A percentile compares a stretch with the other conserved stretches of the same genome.
Evolutionary conservation across 2,329 filamentous ascomycete genomes (phyloP).

Genomic region (Phaeosphaeriaceae sp.): DNA sequence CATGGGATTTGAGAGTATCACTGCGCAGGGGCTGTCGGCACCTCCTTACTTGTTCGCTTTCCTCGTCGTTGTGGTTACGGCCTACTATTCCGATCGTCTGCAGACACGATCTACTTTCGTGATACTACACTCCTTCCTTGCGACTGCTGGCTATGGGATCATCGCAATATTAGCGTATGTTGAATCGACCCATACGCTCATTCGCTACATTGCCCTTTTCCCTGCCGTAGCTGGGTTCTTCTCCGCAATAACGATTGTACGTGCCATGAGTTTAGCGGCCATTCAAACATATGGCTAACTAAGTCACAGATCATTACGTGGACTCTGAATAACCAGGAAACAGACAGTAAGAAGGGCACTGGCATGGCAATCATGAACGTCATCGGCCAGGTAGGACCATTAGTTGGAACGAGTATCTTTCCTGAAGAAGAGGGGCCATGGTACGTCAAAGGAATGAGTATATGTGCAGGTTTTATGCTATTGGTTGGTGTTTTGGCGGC

Average conservation of each 20-base stretch:
- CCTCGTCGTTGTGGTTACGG: constrained; percentile 71
- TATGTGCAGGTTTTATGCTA: constrained; percentile 59
- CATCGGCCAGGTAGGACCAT: constrained; percentile 79
- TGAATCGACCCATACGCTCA: constrained; percentile 21
- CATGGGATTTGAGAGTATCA: constrained; percentile 73
- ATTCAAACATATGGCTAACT: too few relatives aligned
- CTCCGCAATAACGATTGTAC: constrained; percentile 73
- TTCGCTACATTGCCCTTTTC: constrained; percentile 77
- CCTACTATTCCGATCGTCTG: constrained; percentile 72
- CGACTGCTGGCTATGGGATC: constrained; percentile 64
- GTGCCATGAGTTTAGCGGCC: too few relatives aligned
- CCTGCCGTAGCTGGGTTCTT: constrained; percentile 85
- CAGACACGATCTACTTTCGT: constrained; percentile 70
- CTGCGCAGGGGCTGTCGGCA: constrained; percentile 78
- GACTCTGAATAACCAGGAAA: constrained; percentile 84
- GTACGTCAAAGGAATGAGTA: constrained; percentile 57
- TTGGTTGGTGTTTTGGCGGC: constrained; percentile 53
- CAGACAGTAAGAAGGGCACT: constrained; percentile 71
- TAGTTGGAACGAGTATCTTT: constrained; percentile 63
- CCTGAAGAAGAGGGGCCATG: constrained; percentile 57
- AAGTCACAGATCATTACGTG: constrained; percentile 71
- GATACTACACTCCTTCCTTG: constrained; percentile 71
- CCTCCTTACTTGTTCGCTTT: constrained; percentile 84
- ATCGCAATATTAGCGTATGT: constrained; percentile 66
- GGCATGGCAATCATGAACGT: constrained; percentile 82